A percentile compares a stretch with the other conserved stretches of the same genome.
phyloP scores from a whole-genome alignment of 495 filamentous ascomycete genomes.

The Daldinia caldariorum region DNA sequence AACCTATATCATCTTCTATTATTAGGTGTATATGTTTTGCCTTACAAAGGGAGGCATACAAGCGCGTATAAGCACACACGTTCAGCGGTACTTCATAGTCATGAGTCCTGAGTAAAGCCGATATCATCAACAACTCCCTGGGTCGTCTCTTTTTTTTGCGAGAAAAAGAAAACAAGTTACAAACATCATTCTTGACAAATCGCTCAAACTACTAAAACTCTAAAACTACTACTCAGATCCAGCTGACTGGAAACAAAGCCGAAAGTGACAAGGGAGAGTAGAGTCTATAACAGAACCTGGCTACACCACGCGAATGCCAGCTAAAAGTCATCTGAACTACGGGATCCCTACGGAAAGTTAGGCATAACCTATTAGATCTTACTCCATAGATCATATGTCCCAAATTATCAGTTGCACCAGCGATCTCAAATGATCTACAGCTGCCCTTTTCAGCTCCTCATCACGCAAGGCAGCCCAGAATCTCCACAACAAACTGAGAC shows the following conservation, averaged over 20 bases:
- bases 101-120: slow-evolving; percentile 25
- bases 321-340: slow-evolving; percentile 30
- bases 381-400: slow-evolving; percentile 33
- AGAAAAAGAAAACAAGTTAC: not conserved
- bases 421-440: slow-evolving; percentile 31
- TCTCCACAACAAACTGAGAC: not conserved
- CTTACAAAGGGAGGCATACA: slow-evolving; percentile 17
- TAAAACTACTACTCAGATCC: slow-evolving; percentile 30
- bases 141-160: slow-evolving; percentile 16
- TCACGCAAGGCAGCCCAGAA: slow-evolving; percentile 11
- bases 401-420: slow-evolving; percentile 25
- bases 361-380: slow-evolving; percentile 26
- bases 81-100: slow-evolving; percentile 6
- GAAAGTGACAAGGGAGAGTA: slow-evolving; percentile 1
- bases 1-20: not conserved
- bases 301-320: slow-evolving; percentile 12
- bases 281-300: not conserved
- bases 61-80: slow-evolving; percentile 24
- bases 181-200: slow-evolving; percentile 8
- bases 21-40: no score
- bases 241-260: slow-evolving; percentile 37
- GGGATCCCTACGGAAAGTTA: not conserved
- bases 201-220: slow-evolving; percentile 9
- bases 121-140: slow-evolving; percentile 15
- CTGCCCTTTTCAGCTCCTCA: slow-evolving; percentile 26